Base-by-base conservation (phyloP, 2,329 filamentous ascomycete species). In the Madurella mycetomatis region DNA sequence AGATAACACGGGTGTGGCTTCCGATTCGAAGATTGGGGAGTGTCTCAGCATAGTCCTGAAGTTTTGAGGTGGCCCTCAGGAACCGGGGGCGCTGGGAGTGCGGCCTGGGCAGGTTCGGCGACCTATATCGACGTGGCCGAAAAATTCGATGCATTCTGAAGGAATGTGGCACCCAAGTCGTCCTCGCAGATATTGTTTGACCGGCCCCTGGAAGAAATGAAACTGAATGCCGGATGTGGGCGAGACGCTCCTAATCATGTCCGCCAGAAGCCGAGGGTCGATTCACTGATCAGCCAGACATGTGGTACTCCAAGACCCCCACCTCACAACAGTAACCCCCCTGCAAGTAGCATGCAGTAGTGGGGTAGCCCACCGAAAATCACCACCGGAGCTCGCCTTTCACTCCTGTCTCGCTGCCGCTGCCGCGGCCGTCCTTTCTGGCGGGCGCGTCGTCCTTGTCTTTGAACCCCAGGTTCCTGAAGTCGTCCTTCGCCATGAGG, bases 401-500 rank as follows among this genome's bases (percentile, higher is more conserved):
- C 45, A 66, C 62, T 15, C 65, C 63, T 47, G 63, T 60, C 53
- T 68, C 63, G 4, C 60, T 51, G 56, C 44, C 49, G 13, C 51
- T 47, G 32, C 60, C 51, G 56, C 44, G 48, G 13, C 51, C 47
- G 32, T 64, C 60, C 41, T 66, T 56, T 18, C 60, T 64, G n/a
- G 67, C 66, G 13, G 70, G 67, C 18, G 60, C 54, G 9, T 62
- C 47, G 31, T 82, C 78, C 5, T 77, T 74, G 64, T 82, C 78
- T 5, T 77, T 74, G 64, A 95, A 94, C 0, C 94, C 94, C 41
- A 99, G 76, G 67, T 99, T 99, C 71, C 88, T 90, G 72, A 97
- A 94, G 56, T 95, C 89, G 67, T 99, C 94, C 63, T 83, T 90
- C 8, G 92, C 92, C 94, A 99, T 99, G 32, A 99, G 76, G 67